Conservation (phyloP, 2,329 filamentous ascomycete genomes). For the Colletotrichum siamense region DNA sequence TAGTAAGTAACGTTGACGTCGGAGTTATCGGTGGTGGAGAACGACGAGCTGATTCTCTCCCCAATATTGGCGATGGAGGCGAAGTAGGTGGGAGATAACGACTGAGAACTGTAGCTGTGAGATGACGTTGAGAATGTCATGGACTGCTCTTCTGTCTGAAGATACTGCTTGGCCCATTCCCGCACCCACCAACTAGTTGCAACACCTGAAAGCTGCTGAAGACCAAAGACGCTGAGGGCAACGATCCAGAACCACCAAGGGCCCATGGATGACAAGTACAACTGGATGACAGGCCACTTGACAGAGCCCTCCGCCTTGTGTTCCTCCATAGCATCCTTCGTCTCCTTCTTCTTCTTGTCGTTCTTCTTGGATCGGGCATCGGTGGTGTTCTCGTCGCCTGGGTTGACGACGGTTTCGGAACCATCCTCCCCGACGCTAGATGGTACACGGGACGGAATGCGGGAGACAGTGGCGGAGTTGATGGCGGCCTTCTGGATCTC, state of each 20-base stretch:
- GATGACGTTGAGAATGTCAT: conserved; percentile 40
- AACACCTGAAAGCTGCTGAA: conserved; percentile 85
- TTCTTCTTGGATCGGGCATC: conserved; percentile 52
- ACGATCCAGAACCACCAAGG: conserved; percentile 93
- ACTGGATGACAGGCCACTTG: conserved; percentile 82
- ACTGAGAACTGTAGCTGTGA: conserved; percentile 37
- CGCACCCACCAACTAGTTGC: conserved; percentile 95
- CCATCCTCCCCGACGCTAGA: conserved; percentile 75
- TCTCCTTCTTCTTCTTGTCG: conserved; percentile 50
- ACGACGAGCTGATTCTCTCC: conserved; percentile 33
- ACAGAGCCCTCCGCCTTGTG: conserved; percentile 85
- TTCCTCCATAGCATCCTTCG: conserved; percentile 69
- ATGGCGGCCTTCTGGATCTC: conserved; percentile 78
- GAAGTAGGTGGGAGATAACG: conserved; percentile 42
- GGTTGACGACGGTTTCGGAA: conserved; percentile 59
- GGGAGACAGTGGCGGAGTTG: conserved; percentile 72
- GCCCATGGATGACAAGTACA: conserved; percentile 93
- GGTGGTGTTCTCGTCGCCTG: conserved; percentile 54
- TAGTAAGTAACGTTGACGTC: conserved; percentile 86
- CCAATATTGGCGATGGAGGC: conserved; percentile 44
- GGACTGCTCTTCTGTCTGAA: conserved; percentile 45
- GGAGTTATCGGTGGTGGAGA: conserved; percentile 39
- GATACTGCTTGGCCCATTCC: conserved; percentile 93
- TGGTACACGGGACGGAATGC: conserved; percentile 76
- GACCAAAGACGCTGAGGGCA: conserved; percentile 74